phyloP scores from a whole-genome alignment of 768 basidiomycete genomes.

The Pleurotus cornucopiae region DNA sequence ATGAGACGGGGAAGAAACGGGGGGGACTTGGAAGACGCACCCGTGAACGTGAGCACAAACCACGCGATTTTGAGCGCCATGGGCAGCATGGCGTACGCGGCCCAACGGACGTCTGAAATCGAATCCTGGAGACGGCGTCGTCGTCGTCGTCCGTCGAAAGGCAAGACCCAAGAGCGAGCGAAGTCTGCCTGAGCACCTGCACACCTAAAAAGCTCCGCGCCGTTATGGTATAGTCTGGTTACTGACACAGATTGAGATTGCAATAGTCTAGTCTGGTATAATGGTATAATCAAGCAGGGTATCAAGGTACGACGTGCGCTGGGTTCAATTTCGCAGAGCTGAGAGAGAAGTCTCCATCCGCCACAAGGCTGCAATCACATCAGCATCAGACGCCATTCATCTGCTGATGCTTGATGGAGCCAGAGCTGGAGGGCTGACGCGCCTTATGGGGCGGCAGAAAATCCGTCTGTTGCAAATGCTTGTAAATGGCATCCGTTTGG shows the following conservation, averaged over 20 bases:
- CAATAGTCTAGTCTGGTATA: too few relatives aligned
- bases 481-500: too few relatives aligned
- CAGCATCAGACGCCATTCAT: constrained; percentile 2
- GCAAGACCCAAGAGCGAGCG: too few relatives aligned
- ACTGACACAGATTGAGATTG: neutral
- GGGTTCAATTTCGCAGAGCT: neutral
- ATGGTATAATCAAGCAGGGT: too few relatives aligned
- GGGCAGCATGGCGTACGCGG: constrained; percentile 40
- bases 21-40: constrained; percentile 23
- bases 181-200: too few relatives aligned
- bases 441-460: too few relatives aligned
- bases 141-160: too few relatives aligned
- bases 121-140: neutral
- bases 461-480: too few relatives aligned
- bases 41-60: constrained; percentile 54
- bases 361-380: constrained; percentile 8
- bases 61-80: constrained; percentile 53
- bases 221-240: too few relatives aligned
- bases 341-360: neutral
- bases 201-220: too few relatives aligned
- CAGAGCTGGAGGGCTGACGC: too few relatives aligned
- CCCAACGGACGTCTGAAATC: neutral
- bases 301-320: neutral
- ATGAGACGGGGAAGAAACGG: too few relatives aligned
- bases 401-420: neutral